A percentile compares a stretch with the other conserved stretches of the same genome.
Evolutionary conservation across 129 eudicot species (phyloP).

Genomic region (Escallonia rubra): DNA sequence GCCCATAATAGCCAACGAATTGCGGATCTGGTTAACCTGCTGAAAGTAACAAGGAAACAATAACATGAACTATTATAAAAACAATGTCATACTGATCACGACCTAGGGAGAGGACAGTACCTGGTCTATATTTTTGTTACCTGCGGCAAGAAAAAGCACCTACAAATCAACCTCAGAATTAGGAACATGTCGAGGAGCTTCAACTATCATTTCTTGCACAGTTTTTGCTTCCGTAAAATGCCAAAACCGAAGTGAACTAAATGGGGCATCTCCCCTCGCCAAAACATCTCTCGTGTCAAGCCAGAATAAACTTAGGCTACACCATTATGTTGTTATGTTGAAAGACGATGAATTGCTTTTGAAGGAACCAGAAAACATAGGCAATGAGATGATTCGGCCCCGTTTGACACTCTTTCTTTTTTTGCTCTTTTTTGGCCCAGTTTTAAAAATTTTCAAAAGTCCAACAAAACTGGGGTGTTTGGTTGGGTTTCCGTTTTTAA

Average conservation of each 20-base stretch:
- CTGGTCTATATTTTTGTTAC: conserved; percentile 89
- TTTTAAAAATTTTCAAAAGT: too few species aligned
- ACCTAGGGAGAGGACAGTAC: conserved; percentile 31
- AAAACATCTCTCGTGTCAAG: neutral
- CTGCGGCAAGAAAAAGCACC: conserved; percentile 37
- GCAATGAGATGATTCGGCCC: too few species aligned
- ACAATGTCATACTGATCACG: neutral
- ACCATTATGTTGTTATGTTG: neutral
- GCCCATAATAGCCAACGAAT: conserved; percentile 90
- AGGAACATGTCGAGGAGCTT: conserved; percentile 84
- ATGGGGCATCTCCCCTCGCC: conserved; percentile 1
- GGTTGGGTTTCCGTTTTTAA: too few species aligned
- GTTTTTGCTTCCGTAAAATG: conserved; percentile 80
- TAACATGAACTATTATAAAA: conserved; percentile 5
- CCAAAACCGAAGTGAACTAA: conserved; percentile 2
- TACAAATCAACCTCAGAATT: conserved; percentile 29
- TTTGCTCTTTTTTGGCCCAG: too few species aligned
- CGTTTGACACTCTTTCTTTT: too few species aligned
- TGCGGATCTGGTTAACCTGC: conserved; percentile 96
- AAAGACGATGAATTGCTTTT: neutral
- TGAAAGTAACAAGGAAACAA: neutral
- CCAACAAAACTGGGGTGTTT: too few species aligned
- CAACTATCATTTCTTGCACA: conserved; percentile 91
- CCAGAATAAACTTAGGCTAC: neutral
- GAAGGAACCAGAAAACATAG: too few species aligned